Conservation (phyloP, 208 protist genomes). For the Trypanosoma caninum region DNA sequence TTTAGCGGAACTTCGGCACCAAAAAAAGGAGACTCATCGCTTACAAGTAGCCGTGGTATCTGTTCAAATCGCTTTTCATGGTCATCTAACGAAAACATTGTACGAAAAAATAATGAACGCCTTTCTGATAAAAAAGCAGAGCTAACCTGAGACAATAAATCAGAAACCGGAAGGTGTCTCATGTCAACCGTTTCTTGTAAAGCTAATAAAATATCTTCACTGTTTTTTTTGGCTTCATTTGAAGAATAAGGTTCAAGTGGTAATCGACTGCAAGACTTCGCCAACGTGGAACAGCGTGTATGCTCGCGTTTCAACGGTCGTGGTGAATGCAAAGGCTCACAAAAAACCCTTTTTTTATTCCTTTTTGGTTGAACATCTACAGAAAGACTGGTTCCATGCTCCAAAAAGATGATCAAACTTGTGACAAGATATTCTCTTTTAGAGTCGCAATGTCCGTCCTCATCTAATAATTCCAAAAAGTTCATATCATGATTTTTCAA, state of each 20-base stretch:
- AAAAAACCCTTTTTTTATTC: neutral
- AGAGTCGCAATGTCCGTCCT: neutral
- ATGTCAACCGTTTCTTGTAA: slow-evolving; percentile 18
- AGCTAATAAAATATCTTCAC: neutral
- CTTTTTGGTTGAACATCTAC: neutral
- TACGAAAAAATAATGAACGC: slow-evolving; percentile 20
- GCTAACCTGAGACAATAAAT: slow-evolving; percentile 1
- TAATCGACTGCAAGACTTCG: neutral
- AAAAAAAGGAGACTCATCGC: neutral
- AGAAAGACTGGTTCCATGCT: neutral
- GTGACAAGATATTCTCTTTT: slow-evolving; percentile 2
- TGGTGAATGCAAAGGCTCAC: neutral
- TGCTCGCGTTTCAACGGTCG: neutral
- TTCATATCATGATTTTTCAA: neutral
- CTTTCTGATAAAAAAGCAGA: slow-evolving; percentile 10
- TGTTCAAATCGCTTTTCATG: neutral
- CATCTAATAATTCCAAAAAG: neutral
- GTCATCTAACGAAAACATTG: slow-evolving; percentile 20
- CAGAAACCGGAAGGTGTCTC: neutral
- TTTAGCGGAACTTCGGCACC: slow-evolving; percentile 3
- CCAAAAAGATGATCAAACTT: slow-evolving; percentile 5
- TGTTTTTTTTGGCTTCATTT: slow-evolving; percentile 4
- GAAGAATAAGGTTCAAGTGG: slow-evolving; percentile 9
- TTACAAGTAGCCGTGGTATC: slow-evolving; percentile 4
- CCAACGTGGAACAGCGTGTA: neutral